Evolutionary conservation across 495 filamentous ascomycete species (phyloP), one percentile per base, ranked within the genome.

Genomic region (Neurospora intermedia): DNA sequence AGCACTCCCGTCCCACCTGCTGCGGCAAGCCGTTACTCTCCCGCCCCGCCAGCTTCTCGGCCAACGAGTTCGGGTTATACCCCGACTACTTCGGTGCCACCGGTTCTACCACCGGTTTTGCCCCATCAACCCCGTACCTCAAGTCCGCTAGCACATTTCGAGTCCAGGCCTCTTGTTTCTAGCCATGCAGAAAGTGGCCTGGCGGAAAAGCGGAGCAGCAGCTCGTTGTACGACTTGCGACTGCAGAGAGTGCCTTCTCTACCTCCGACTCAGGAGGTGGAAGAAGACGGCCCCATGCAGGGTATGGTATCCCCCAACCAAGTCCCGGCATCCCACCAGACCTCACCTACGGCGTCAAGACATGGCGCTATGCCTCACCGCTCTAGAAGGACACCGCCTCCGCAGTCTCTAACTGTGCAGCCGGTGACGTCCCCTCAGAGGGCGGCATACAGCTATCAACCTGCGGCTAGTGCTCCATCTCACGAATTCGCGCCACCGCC

Each of bases 81-180:
- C 3, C 80, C 80, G 27, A 73, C 77, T 75, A 81, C 81, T 69
- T 75, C 78, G 6, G 77, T 46, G 6, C 82, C 87, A 39, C 84
- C 87, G 3, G 74, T 85, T 10, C 83, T 93, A 75, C 86, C 91
- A 18, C 84, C 87, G 5, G 74, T 85, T 6, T 82, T 93, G 76
- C 86, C 91, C 15, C 93, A 94, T 80, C 92, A 92, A 72, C 93
- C 93, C 10, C 89, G 93, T 71, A 96, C 93, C 23, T 96, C 92
- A 23, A 97, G 93, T 77, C 94, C 93, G 13, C 84, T 96, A 40
- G 94, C 92, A 23, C 89, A 94, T 76, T 88, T 86, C 48, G 83
- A 87, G 77, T 39, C 81, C 4, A 79, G 82, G 48, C 71, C 82
- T 8, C 77, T 78, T 69, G 76, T 66, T 10, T 72, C 79, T 13